These are phyloP conservation scores for Heritiera littoralis DNA, from an alignment of 345 rosid species.

Conservation along the genomic window DNA sequence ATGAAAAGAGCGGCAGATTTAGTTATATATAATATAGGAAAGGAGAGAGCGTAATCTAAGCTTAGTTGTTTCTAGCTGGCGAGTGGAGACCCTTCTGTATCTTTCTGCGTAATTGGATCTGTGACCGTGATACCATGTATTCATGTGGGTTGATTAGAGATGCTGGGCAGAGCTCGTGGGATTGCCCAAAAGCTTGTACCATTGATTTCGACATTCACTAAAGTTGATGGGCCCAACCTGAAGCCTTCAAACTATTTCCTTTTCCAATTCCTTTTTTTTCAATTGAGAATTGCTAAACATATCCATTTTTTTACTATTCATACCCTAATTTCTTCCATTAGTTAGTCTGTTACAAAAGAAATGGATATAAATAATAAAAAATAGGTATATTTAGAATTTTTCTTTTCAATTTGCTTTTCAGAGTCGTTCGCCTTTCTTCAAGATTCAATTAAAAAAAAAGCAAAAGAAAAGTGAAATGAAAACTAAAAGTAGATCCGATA, in stretches of 20 bases:
- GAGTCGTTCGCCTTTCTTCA: neutral
- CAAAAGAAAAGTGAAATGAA: neutral
- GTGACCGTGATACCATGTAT: constrained; percentile 17
- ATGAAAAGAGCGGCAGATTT: constrained; percentile 12
- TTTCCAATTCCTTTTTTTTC: neutral
- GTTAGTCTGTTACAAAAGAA: too few relatives aligned
- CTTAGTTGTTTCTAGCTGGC: constrained; percentile 55
- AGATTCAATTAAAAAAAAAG: neutral
- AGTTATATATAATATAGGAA: neutral
- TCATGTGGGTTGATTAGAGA: constrained; percentile 34
- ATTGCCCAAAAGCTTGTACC: constrained; percentile 22
- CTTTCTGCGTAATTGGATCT: constrained; percentile 25
- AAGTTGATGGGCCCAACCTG: constrained; percentile 5
- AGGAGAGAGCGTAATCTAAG: neutral
- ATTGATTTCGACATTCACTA: constrained; percentile 20
- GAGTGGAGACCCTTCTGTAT: constrained; percentile 35
- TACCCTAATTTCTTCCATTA: too few relatives aligned
- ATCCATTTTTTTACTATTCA: too few relatives aligned
- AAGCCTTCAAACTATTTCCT: neutral
- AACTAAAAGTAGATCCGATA: too few relatives aligned
- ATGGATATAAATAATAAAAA: too few relatives aligned
- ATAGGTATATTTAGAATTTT: too few relatives aligned
- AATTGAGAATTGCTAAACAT: too few relatives aligned
- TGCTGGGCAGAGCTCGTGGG: constrained; percentile 31
- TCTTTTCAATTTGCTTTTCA: too few relatives aligned